phyloP scores from a whole-genome alignment of 495 filamentous ascomycete species.

The Aspergillus sclerotioniger region DNA sequence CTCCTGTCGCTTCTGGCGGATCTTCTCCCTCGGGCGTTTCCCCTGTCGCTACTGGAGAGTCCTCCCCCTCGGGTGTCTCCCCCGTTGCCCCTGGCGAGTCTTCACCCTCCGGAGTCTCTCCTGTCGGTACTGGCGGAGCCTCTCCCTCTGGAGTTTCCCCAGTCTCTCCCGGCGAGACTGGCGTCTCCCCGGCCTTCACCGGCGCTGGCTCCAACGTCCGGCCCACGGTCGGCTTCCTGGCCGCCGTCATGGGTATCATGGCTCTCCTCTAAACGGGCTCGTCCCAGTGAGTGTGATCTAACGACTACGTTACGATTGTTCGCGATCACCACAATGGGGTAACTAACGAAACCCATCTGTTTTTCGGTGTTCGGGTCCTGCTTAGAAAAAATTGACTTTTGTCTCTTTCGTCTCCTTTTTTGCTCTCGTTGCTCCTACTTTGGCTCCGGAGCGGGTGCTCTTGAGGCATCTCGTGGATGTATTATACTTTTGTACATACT shows the following conservation, averaged over 20 bases:
- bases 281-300: background rate
- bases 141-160: background rate
- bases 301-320: background rate
- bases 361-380: background rate
- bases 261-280: slow-evolving; percentile 36
- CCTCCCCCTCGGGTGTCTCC: slow-evolving; percentile 3
- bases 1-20: background rate
- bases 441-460: background rate
- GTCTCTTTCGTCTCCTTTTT: slow-evolving; percentile 1
- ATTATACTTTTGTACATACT: too few species aligned
- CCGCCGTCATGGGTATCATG: slow-evolving; percentile 40
- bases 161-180: slow-evolving; percentile 4
- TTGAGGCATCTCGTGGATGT: background rate
- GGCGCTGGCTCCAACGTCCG: slow-evolving; percentile 36
- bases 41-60: background rate
- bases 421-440: background rate
- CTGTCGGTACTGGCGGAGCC: slow-evolving; percentile 8
- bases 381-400: slow-evolving; percentile 10
- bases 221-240: slow-evolving; percentile 37
- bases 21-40: slow-evolving; percentile 4
- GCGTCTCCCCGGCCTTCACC: slow-evolving; percentile 27
- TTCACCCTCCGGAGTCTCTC: background rate
- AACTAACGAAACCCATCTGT: background rate
- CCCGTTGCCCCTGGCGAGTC: background rate
- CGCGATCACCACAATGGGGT: background rate